These are phyloP conservation scores for Trichoderma cornu-damae DNA, from an alignment of 2,329 filamentous ascomycete species.

Conservation along the genomic window DNA sequence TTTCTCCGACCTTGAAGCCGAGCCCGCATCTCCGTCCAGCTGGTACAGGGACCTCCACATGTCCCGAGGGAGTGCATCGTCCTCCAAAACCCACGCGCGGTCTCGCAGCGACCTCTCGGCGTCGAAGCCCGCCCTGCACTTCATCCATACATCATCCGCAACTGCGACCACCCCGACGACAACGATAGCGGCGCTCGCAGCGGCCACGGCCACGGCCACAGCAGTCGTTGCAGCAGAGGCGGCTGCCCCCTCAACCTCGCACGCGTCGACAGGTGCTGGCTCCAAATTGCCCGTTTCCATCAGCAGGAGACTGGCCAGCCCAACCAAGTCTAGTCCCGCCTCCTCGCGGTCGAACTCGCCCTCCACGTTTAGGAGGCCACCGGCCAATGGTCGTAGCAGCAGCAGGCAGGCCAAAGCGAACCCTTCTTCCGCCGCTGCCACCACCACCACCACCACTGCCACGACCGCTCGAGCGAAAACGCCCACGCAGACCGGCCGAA, in stretches of 20 bases:
- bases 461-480: constrained; percentile 38
- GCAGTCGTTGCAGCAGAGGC: constrained; percentile 6
- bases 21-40: constrained; percentile 60
- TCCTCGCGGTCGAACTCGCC: constrained; percentile 56
- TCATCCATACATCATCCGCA: constrained; percentile 31
- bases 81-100: constrained; percentile 41
- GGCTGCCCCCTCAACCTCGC: constrained; percentile 24
- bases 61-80: constrained; percentile 23
- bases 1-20: constrained; percentile 51
- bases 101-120: constrained; percentile 57
- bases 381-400: constrained; percentile 32
- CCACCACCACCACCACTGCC: too few relatives aligned
- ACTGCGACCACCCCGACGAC: not conserved
- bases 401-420: constrained; percentile 34
- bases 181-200: constrained; percentile 1
- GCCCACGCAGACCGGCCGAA: constrained; percentile 36
- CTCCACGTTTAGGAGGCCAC: constrained; percentile 40
- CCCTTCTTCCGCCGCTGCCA: too few relatives aligned
- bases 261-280: constrained; percentile 26
- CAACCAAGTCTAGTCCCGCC: constrained; percentile 42
- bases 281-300: constrained; percentile 46
- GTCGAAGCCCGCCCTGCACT: constrained; percentile 31
- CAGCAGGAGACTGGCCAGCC: constrained; percentile 38
- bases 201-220: constrained; percentile 1
- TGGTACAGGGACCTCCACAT: constrained; percentile 51